Conservation (phyloP, 2,329 filamentous ascomycete species). For the Fusarium subglutinans region DNA sequence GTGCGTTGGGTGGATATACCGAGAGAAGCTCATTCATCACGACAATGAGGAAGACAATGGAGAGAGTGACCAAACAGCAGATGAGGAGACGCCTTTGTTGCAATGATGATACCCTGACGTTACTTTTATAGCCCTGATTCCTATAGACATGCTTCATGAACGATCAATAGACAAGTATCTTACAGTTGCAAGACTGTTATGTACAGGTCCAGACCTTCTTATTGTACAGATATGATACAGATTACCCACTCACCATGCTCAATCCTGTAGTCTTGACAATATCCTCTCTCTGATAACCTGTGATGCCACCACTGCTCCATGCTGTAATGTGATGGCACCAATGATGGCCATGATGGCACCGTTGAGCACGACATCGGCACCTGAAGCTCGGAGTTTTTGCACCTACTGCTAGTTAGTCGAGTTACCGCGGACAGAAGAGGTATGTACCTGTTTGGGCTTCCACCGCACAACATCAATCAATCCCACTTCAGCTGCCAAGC, state of each 20-base stretch:
- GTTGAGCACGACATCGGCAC: slow-evolving; percentile 77
- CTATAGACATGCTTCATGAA: slow-evolving; percentile 30
- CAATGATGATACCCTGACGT: slow-evolving; percentile 20
- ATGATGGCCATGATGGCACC: slow-evolving; percentile 86
- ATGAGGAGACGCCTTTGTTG: slow-evolving; percentile 50
- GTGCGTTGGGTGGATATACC: slow-evolving; percentile 52
- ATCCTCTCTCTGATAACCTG: slow-evolving; percentile 80
- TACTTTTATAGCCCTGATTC: neutral
- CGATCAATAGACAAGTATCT: slow-evolving; percentile 9
- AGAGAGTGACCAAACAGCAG: slow-evolving; percentile 6
- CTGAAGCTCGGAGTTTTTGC: slow-evolving; percentile 75
- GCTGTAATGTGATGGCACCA: slow-evolving; percentile 88
- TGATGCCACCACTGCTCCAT: slow-evolving; percentile 81
- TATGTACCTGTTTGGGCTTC: slow-evolving; percentile 82
- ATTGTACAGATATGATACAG: slow-evolving; percentile 45
- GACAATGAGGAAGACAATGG: slow-evolving; percentile 13
- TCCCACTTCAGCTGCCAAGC: slow-evolving; percentile 75
- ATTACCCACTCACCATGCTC: slow-evolving; percentile 32
- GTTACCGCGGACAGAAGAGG: neutral
- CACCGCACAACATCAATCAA: slow-evolving; percentile 82
- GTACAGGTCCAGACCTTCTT: slow-evolving; percentile 41
- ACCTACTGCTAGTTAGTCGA: slow-evolving; percentile 52
- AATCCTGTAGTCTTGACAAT: slow-evolving; percentile 54
- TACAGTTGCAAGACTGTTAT: slow-evolving; percentile 34
- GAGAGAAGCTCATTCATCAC: slow-evolving; percentile 49